phyloP scores from a whole-genome alignment of 202 grass and related monocot species.

The Setaria viridis region DNA sequence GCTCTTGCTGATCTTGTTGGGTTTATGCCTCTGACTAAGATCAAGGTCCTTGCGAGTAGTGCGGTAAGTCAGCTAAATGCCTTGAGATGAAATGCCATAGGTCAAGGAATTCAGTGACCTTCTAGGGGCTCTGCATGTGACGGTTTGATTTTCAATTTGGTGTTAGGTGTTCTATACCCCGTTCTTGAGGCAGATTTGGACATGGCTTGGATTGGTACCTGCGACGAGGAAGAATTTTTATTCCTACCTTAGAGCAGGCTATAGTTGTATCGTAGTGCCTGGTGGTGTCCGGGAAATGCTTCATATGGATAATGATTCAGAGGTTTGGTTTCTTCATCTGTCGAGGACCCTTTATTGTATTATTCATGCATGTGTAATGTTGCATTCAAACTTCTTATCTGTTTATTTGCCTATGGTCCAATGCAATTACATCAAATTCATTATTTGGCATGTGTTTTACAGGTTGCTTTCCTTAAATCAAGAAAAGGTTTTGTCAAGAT shows the following conservation, averaged over 20 bases:
- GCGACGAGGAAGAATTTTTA: conserved; percentile 89
- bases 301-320: conserved; percentile 80
- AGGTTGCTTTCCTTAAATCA: conserved; percentile 95
- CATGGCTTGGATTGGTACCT: conserved; percentile 80
- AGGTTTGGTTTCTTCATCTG: conserved; percentile 52
- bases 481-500: conserved; percentile 94
- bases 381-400: not conserved
- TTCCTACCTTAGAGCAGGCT: conserved; percentile 63
- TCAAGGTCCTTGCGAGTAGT: conserved; percentile 85
- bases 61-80: conserved; percentile 61
- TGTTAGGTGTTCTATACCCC: conserved; percentile 93
- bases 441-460: conserved; percentile 31
- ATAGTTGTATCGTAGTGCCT: conserved; percentile 78
- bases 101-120: not conserved
- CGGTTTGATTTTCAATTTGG: not conserved
- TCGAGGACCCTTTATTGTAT: not conserved
- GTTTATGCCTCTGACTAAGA: conserved; percentile 77
- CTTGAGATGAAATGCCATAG: not conserved
- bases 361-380: not conserved
- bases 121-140: not conserved
- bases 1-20: conserved; percentile 62
- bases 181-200: conserved; percentile 89
- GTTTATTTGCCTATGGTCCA: not conserved
- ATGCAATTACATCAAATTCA: not conserved
- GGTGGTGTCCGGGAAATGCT: conserved; percentile 91